Evolutionary conservation across 1,284 basidiomycete genomes (phyloP).

Genomic region (Boletus sp.): DNA sequence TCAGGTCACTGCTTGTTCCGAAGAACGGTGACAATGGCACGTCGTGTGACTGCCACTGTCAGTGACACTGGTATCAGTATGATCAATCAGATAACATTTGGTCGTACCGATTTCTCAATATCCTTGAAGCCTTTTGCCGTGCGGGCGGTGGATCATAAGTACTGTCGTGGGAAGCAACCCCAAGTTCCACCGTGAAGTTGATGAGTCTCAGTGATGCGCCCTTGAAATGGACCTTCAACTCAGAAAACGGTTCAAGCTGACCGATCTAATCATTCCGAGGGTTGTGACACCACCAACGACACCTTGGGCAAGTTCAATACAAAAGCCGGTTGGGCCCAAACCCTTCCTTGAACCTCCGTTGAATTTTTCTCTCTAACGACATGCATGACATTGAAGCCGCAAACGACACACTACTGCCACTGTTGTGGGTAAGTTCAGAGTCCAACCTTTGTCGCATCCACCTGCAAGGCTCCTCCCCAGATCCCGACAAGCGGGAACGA

Average conservation of each 20-base stretch:
- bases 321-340: constrained; percentile 2
- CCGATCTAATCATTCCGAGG: neutral
- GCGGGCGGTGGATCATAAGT: too few species aligned
- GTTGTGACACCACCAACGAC: neutral
- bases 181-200: neutral
- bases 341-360: neutral
- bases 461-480: constrained; percentile 8
- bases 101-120: neutral
- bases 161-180: neutral
- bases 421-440: constrained; percentile 26
- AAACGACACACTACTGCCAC: constrained; percentile 13
- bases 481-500: constrained; percentile 26
- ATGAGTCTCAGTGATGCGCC: neutral
- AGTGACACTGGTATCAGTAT: neutral
- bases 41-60: constrained; percentile 4
- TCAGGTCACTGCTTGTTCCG: too few species aligned
- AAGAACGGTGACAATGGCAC: too few species aligned
- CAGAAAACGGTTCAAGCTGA: neutral
- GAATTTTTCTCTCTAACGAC: too few species aligned
- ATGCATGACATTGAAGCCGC: constrained; percentile 14
- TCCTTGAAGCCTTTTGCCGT: neutral
- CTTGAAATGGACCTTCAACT: neutral
- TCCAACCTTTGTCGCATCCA: neutral
- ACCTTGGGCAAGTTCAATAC: neutral
- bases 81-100: constrained; percentile 15